These are phyloP conservation scores for Trichophyton mentagrophytes DNA, from an alignment of 2,329 filamentous ascomycete genomes.

Conservation along the genomic window DNA sequence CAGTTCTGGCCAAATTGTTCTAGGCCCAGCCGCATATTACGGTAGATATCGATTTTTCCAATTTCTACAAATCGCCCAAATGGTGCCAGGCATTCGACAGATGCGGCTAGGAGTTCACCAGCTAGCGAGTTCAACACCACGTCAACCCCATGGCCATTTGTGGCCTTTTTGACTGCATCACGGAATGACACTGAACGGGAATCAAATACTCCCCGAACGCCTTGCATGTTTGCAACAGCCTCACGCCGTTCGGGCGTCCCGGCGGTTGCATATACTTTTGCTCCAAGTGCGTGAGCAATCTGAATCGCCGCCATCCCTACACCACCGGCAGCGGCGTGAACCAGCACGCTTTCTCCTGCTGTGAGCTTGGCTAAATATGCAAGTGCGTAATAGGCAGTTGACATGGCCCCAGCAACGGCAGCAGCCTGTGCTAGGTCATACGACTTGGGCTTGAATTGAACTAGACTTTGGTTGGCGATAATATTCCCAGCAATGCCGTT, in stretches of 20 bases:
- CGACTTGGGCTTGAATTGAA: too few relatives aligned
- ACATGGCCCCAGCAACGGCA: too few relatives aligned
- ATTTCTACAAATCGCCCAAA: slow-evolving; percentile 13
- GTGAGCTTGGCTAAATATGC: too few relatives aligned
- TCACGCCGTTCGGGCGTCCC: background rate
- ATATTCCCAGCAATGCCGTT: too few relatives aligned
- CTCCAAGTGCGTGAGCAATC: too few relatives aligned
- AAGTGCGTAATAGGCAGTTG: too few relatives aligned
- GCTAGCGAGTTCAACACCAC: slow-evolving; percentile 13
- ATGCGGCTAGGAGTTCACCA: slow-evolving; percentile 8
- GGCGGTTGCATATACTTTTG: background rate
- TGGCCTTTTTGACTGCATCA: slow-evolving; percentile 9
- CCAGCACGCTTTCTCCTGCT: too few relatives aligned
- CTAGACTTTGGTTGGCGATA: too few relatives aligned
- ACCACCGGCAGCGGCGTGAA: too few relatives aligned
- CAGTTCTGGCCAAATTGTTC: slow-evolving; percentile 3
- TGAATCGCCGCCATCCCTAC: too few relatives aligned
- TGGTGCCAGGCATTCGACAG: slow-evolving; percentile 9
- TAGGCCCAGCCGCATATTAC: slow-evolving; percentile 5
- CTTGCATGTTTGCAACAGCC: too few relatives aligned
- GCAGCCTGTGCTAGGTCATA: too few relatives aligned
- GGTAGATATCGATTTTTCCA: slow-evolving; percentile 8
- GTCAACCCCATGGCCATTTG: slow-evolving; percentile 10
- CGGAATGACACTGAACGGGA: slow-evolving; percentile 9
- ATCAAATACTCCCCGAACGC: background rate